Evolutionary conservation across 2,329 filamentous ascomycete species (phyloP).

Genomic region (Colletotrichum falcatum): DNA sequence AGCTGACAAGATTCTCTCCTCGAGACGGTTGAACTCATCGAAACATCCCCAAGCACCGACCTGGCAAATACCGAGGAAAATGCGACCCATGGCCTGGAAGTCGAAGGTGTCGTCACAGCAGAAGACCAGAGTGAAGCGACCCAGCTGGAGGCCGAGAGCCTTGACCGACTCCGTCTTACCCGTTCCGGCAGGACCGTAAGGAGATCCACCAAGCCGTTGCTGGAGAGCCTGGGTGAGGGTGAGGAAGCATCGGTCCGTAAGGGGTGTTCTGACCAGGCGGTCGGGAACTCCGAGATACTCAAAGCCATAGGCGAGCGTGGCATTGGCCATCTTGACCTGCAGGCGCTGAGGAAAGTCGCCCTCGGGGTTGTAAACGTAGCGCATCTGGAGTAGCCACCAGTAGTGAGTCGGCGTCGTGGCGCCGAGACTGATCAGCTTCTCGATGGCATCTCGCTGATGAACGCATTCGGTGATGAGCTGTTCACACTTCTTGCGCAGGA

Average conservation of each 20-base stretch:
- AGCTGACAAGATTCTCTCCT: conserved; percentile 96
- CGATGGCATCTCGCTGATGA: conserved; percentile 93
- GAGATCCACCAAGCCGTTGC: conserved; percentile 94
- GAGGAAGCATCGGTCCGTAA: conserved; percentile 98
- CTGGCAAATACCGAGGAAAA: conserved; percentile 98
- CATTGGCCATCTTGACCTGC: conserved; percentile 96
- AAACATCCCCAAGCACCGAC: conserved; percentile 99
- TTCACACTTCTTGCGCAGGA: conserved; percentile 95
- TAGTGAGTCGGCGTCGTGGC: conserved; percentile 85
- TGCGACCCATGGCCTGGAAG: conserved; percentile 99
- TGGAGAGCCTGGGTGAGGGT: conserved; percentile 96
- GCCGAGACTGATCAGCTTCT: conserved; percentile 82
- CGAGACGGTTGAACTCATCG: conserved; percentile 99
- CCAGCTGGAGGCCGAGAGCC: conserved; percentile 93
- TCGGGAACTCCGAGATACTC: conserved; percentile 98
- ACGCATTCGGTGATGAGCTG: conserved; percentile 99
- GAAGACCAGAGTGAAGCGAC: conserved; percentile 97
- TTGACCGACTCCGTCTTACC: conserved; percentile 99
- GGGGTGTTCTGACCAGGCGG: conserved; percentile 92
- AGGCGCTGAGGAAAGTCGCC: conserved; percentile 87
- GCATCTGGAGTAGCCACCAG: conserved; percentile 96
- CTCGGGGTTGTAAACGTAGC: conserved; percentile 87
- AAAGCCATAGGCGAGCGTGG: conserved; percentile 94
- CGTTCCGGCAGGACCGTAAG: conserved; percentile 96
- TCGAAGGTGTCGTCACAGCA: conserved; percentile 99